Percentiles rank a stretch among this genome's conserved stretches.
phyloP scores from a whole-genome alignment of 768 basidiomycete genomes.

The Termitomyces titanicus region DNA sequence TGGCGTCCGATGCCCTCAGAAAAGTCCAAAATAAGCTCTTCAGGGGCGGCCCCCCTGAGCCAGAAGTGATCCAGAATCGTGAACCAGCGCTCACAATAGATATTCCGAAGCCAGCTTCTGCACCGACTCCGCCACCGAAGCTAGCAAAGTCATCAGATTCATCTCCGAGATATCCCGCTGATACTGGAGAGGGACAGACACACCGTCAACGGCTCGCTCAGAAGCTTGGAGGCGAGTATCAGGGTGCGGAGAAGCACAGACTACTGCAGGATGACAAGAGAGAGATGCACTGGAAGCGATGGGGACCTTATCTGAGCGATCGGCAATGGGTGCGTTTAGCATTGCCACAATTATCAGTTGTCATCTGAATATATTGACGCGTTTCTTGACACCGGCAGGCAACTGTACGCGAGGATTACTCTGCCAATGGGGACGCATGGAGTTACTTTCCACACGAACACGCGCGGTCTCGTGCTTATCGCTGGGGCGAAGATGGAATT shows the following conservation, averaged over 20 bases:
- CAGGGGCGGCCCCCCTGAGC: constrained; percentile 32
- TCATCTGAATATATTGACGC: constrained; percentile 4
- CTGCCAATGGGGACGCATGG: constrained; percentile 94
- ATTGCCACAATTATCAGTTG: background rate
- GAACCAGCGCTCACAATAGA: constrained; percentile 54
- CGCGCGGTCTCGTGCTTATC: constrained; percentile 88
- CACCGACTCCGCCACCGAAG: constrained; percentile 45
- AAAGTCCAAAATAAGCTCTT: constrained; percentile 77
- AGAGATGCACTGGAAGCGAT: constrained; percentile 94
- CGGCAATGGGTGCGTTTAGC: constrained; percentile 86
- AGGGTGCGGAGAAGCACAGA: constrained; percentile 78
- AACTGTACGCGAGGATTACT: constrained; percentile 98
- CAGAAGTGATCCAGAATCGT: constrained; percentile 16
- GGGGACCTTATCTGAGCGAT: constrained; percentile 98
- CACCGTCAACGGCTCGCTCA: constrained; percentile 68
- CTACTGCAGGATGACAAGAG: constrained; percentile 79
- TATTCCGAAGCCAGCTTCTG: constrained; percentile 53
- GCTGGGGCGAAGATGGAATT: constrained; percentile 99
- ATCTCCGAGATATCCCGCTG: constrained; percentile 26
- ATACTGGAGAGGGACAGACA: constrained; percentile 19
- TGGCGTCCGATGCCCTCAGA: constrained; percentile 45
- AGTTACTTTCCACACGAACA: constrained; percentile 93
- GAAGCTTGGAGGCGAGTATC: constrained; percentile 66
- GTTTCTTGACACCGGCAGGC: constrained; percentile 51
- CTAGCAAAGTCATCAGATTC: constrained; percentile 35